Conservation (phyloP, 768 basidiomycete genomes). For the Saitozyma sp. region DNA sequence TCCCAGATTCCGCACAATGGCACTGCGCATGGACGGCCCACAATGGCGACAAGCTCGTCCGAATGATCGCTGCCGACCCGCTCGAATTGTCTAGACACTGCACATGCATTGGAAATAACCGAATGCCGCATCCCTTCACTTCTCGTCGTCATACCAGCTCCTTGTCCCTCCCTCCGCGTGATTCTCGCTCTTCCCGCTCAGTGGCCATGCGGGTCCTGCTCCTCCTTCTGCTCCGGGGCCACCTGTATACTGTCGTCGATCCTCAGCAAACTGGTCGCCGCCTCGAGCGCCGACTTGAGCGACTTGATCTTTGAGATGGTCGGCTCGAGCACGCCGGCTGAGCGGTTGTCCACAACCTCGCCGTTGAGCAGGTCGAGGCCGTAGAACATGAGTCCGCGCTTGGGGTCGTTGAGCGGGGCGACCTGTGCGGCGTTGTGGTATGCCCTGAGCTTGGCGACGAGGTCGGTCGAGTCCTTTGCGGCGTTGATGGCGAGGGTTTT, state of each 20-base stretch:
- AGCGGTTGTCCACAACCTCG: slow-evolving; percentile 89
- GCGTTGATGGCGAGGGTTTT: slow-evolving; percentile 97
- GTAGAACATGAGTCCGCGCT: slow-evolving; percentile 84
- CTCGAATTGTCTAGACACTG: neutral
- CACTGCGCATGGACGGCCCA: no score
- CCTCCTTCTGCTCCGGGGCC: slow-evolving; percentile 46
- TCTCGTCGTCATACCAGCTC: neutral
- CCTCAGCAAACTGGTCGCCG: slow-evolving; percentile 64
- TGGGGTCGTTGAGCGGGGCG: slow-evolving; percentile 84
- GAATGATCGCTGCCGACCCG: no score
- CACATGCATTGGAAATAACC: slow-evolving; percentile 2
- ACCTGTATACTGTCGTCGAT: slow-evolving; percentile 67
- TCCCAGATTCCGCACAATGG: no score
- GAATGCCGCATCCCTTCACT: neutral
- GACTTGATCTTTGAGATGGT: slow-evolving; percentile 97
- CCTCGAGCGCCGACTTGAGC: slow-evolving; percentile 91
- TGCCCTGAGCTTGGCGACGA: slow-evolving; percentile 92
- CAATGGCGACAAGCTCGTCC: no score
- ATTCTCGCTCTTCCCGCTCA: slow-evolving; percentile 20
- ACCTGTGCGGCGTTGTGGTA: slow-evolving; percentile 97
- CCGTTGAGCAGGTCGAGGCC: slow-evolving; percentile 94
- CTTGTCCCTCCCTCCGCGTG: neutral
- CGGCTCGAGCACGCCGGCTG: slow-evolving; percentile 90
- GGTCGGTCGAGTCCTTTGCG: slow-evolving; percentile 95
- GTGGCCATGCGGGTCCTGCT: slow-evolving; percentile 52